Percentiles rank a stretch among this genome's conserved stretches.
Evolutionary conservation across 768 basidiomycete species (phyloP).

Genomic region (Termitomyces sp.): DNA sequence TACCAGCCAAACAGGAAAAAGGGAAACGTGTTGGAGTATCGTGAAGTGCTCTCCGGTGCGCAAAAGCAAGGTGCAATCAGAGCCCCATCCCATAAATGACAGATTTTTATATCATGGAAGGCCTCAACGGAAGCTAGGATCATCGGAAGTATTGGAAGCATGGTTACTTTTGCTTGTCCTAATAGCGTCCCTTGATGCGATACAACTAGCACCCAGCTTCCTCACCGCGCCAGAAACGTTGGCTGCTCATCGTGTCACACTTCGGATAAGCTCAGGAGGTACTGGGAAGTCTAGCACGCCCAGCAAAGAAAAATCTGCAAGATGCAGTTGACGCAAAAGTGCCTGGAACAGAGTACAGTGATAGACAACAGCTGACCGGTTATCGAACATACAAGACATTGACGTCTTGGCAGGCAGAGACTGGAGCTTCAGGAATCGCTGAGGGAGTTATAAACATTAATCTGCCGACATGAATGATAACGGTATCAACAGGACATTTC

Average conservation of each 20-base stretch:
- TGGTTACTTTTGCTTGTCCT: background rate
- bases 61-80: background rate
- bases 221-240: background rate
- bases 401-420: no score
- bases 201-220: background rate
- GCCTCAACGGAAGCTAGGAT: background rate
- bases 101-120: constrained; percentile 8
- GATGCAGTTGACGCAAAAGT: background rate
- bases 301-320: background rate
- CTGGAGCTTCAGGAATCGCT: background rate
- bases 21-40: background rate
- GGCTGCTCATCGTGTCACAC: background rate
- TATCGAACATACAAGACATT: background rate
- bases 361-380: background rate
- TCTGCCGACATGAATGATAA: background rate
- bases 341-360: background rate
- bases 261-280: constrained; percentile 2
- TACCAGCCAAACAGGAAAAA: background rate
- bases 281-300: background rate
- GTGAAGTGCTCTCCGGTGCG: background rate
- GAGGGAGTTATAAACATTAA: background rate
- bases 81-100: background rate
- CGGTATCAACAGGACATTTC: no score
- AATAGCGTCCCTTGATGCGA: background rate
- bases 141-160: background rate